Evolutionary conservation across 768 basidiomycete genomes (phyloP), one percentile per base, ranked within the genome.

Genomic region (Xerocomellus intermedius): DNA sequence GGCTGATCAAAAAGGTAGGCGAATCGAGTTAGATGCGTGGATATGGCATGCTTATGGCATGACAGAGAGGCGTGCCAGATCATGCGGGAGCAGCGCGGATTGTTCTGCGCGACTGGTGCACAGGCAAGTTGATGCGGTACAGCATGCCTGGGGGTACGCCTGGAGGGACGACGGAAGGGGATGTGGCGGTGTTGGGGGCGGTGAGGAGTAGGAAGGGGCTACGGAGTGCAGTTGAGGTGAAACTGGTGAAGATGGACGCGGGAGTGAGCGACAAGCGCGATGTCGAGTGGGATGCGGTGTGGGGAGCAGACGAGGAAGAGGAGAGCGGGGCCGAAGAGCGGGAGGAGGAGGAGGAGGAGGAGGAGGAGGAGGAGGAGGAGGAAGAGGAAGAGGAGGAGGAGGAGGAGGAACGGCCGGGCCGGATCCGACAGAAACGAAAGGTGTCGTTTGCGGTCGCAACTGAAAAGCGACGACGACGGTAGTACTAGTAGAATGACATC

Each of bases 101-200:
- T 55, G 77, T 97, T 36, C 78, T 97, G 42, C 84, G 88, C 10
- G 93, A 96, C 73, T 97, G 94, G 94, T 83, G 78, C 55, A 79
- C 77, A 8, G 86, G 87, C 49, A 86, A 82, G 58, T 77, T 96
- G 63, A 79, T 83, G 24, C 82, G 87, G 56, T 94, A 89, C 73
- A 84, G 87, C 6, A 70, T 76, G 45, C 87, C 88, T 1, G 75
- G 79, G 3, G 43, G 70, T 0, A 45, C 59, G 8, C 19, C 56
- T 33, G 45, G 17, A 5, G 60, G 59, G 28, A 28, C 59, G 58
- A 17, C 42, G 53, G 56, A 67, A 26, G 74, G 71, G 22, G 84
- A 90, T 68, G 77, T 75, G 21, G 63, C 61, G 26, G 75, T 87
- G 36, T 69, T 94, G 52, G 71, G 70, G 17, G 66, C 60, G 48